Evolutionary conservation across 768 basidiomycete genomes (phyloP).

Genomic region (Podaxis carcinomalis): DNA sequence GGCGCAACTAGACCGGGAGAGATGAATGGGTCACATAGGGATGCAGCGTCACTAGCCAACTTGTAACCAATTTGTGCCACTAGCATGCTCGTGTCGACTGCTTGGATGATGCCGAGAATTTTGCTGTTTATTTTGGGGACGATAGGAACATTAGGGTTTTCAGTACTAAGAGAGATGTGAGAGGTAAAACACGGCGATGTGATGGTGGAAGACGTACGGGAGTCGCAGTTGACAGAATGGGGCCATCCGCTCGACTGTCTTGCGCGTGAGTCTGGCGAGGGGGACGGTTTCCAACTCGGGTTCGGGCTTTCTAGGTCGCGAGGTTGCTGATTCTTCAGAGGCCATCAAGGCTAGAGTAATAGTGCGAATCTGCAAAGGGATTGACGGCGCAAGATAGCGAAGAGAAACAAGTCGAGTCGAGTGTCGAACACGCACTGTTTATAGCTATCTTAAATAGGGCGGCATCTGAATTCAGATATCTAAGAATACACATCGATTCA

Average conservation of each 20-base stretch:
- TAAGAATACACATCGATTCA: background rate
- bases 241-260: constrained; percentile 12
- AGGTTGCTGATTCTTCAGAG: background rate
- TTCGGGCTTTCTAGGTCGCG: constrained; percentile 3
- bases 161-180: background rate
- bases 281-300: constrained; percentile 5
- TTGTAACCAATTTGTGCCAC: constrained; percentile 24
- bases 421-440: background rate
- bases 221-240: constrained; percentile 14
- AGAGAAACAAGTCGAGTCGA: background rate
- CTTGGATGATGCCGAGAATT: constrained; percentile 21
- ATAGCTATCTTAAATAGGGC: background rate
- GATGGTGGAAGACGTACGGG: background rate
- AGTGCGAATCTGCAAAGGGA: background rate
- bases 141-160: constrained; percentile 10
- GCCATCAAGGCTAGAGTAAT: background rate
- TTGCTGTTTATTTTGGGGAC: constrained; percentile 25
- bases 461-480: background rate
- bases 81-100: constrained; percentile 27
- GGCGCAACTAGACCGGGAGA: background rate
- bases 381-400: background rate
- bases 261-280: constrained; percentile 9
- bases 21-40: constrained; percentile 19
- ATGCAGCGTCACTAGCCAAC: constrained; percentile 21
- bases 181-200: background rate